A percentile compares a stretch with the other conserved stretches of the same genome.
Conservation (phyloP, 768 basidiomycete species). For the Pleurotus pulmonarius region DNA sequence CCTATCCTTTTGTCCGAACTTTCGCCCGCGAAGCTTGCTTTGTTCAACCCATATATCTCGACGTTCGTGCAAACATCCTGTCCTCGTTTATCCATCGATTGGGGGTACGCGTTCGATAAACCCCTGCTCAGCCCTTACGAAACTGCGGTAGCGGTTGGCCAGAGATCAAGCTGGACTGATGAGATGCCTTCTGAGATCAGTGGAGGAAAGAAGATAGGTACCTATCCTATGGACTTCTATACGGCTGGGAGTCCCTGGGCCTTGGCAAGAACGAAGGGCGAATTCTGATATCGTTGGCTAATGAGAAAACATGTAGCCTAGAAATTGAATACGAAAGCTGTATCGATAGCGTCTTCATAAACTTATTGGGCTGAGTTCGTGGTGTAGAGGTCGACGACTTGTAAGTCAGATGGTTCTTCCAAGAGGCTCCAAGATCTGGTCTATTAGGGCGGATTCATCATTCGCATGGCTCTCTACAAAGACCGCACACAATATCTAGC, state of each 20-base stretch:
- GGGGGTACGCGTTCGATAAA: slow-evolving; percentile 93
- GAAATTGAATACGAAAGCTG: too few relatives aligned
- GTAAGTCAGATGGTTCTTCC: too few relatives aligned
- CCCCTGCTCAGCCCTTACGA: slow-evolving; percentile 95
- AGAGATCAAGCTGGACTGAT: slow-evolving; percentile 62
- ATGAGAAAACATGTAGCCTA: too few relatives aligned
- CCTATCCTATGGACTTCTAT: slow-evolving; percentile 98
- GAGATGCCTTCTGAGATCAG: slow-evolving; percentile 15
- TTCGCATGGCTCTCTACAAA: background rate
- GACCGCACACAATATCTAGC: background rate
- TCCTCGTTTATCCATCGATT: slow-evolving; percentile 94
- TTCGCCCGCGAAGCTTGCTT: slow-evolving; percentile 88
- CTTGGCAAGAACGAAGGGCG: slow-evolving; percentile 52
- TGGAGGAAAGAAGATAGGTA: slow-evolving; percentile 30
- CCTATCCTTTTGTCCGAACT: slow-evolving; percentile 94
- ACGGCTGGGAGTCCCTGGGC: slow-evolving; percentile 78
- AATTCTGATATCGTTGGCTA: slow-evolving; percentile 27
- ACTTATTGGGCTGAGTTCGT: too few relatives aligned
- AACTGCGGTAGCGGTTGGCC: slow-evolving; percentile 79
- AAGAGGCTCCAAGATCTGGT: too few relatives aligned
- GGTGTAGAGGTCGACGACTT: too few relatives aligned
- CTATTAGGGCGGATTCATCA: too few relatives aligned
- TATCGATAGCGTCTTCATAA: too few relatives aligned
- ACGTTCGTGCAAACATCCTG: slow-evolving; percentile 96
- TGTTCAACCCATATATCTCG: slow-evolving; percentile 79